phyloP scores from a whole-genome alignment of 345 rosid genomes.

The Chamaenerion angustifolium region DNA sequence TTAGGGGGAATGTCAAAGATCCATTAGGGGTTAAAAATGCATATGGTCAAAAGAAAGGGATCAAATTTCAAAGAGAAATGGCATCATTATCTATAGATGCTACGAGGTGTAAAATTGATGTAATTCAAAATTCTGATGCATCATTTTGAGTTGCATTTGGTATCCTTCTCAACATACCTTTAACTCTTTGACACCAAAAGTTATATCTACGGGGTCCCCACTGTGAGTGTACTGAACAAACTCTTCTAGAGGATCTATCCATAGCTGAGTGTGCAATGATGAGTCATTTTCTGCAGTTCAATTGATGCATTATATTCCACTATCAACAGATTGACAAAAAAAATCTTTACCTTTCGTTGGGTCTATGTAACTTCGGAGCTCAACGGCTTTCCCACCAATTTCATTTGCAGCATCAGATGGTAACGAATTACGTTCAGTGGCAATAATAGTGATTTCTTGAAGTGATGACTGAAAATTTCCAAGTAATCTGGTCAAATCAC shows the following conservation, averaged over 20 bases:
- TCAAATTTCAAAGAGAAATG: background rate
- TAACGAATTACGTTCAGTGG: conserved; percentile 48
- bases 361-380: conserved; percentile 80
- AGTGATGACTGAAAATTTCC: conserved; percentile 91
- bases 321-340: conserved; percentile 2
- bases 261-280: conserved; percentile 68
- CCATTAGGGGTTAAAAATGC: background rate
- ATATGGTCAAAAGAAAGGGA: too few relatives aligned
- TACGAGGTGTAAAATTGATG: background rate
- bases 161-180: conserved; percentile 31
- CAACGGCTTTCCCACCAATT: conserved; percentile 90
- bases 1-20: background rate
- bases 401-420: conserved; percentile 68
- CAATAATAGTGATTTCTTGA: conserved; percentile 83
- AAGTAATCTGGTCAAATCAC: conserved; percentile 72
- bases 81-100: background rate
- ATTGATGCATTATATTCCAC: conserved; percentile 13
- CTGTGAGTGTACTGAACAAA: conserved; percentile 68
- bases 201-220: conserved; percentile 84
- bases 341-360: conserved; percentile 53
- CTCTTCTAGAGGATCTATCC: conserved; percentile 95
- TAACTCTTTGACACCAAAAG: conserved; percentile 75
- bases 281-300: conserved; percentile 56
- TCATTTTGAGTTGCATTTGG: background rate
- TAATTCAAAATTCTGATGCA: too few relatives aligned